These are phyloP conservation scores for Arxiozyma telluris DNA, from an alignment of 1,139 yeast genomes.

Conservation along the genomic window DNA sequence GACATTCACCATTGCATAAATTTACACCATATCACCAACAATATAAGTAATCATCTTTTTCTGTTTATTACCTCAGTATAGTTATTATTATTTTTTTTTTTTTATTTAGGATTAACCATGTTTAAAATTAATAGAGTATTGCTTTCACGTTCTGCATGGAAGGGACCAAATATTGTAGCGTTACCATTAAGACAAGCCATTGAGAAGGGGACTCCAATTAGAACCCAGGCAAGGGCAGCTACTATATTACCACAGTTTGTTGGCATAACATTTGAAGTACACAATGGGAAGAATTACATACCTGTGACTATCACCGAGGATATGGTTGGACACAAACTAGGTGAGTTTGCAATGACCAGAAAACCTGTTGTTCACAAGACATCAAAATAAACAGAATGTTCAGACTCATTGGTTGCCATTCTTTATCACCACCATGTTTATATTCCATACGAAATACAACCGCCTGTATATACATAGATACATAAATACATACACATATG, in stretches of 20 bases:
- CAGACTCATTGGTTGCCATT: too few relatives aligned
- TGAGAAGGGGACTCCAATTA: slow-evolving; percentile 70
- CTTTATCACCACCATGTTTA: too few relatives aligned
- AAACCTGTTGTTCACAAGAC: slow-evolving; percentile 29
- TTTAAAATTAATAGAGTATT: slow-evolving; percentile 11
- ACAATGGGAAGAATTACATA: slow-evolving; percentile 91
- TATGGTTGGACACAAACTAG: slow-evolving; percentile 95
- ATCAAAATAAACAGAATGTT: neutral
- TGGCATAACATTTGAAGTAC: slow-evolving; percentile 87
- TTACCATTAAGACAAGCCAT: slow-evolving; percentile 82
- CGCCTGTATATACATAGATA: too few relatives aligned
- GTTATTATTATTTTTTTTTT: neutral
- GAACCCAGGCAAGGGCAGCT: slow-evolving; percentile 91
- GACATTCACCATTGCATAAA: too few relatives aligned
- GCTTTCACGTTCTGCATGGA: slow-evolving; percentile 30
- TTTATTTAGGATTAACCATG: neutral
- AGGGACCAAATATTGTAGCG: slow-evolving; percentile 90
- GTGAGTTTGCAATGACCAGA: slow-evolving; percentile 91
- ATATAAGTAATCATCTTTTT: too few relatives aligned
- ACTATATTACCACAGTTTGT: slow-evolving; percentile 93
- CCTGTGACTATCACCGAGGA: slow-evolving; percentile 82
- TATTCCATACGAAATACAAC: too few relatives aligned
- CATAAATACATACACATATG: too few relatives aligned
- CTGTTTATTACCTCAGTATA: too few relatives aligned
- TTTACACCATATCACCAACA: too few relatives aligned